Conservation (phyloP, 164 flowering plant genomes). For the Magnolia sinica region DNA sequence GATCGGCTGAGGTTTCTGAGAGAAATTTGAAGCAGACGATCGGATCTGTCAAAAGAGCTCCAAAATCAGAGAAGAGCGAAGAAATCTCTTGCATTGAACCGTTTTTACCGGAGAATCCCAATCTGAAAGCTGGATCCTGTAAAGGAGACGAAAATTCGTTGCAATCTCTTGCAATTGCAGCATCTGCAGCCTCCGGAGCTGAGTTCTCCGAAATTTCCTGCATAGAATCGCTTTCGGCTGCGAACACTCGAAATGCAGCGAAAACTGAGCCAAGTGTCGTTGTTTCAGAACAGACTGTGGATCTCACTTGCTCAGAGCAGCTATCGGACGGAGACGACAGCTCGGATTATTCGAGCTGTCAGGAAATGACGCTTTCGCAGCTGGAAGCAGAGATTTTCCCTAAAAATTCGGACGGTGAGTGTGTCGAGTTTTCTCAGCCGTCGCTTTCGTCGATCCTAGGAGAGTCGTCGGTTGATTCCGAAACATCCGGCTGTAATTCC, state of each 20-base stretch:
- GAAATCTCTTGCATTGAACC: slow-evolving; percentile 30
- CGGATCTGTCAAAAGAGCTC: not conserved
- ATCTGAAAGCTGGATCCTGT: slow-evolving; percentile 2
- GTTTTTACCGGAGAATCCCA: not conserved
- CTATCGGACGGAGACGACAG: slow-evolving; percentile 30
- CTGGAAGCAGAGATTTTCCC: slow-evolving; percentile 37
- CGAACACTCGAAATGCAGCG: not conserved
- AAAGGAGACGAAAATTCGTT: slow-evolving; percentile 14
- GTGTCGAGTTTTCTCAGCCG: slow-evolving; percentile 40
- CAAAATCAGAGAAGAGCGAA: slow-evolving; percentile 12
- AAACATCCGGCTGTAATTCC: slow-evolving; percentile 40
- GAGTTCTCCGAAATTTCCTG: slow-evolving; percentile 15
- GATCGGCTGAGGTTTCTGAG: slow-evolving; percentile 4
- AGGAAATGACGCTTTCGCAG: slow-evolving; percentile 32
- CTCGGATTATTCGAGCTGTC: slow-evolving; percentile 32
- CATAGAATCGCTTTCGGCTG: slow-evolving; percentile 22
- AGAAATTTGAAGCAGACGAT: slow-evolving; percentile 14
- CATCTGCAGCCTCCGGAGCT: slow-evolving; percentile 8
- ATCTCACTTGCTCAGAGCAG: slow-evolving; percentile 50
- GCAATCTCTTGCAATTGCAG: slow-evolving; percentile 18
- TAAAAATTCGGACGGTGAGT: slow-evolving; percentile 24
- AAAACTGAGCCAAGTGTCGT: slow-evolving; percentile 18
- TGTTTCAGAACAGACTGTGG: slow-evolving; percentile 22
- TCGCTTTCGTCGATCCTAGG: slow-evolving; percentile 26
- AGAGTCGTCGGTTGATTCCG: slow-evolving; percentile 65